Conservation (phyloP, 108 stramenopile species). For the Seminavis robusta region DNA sequence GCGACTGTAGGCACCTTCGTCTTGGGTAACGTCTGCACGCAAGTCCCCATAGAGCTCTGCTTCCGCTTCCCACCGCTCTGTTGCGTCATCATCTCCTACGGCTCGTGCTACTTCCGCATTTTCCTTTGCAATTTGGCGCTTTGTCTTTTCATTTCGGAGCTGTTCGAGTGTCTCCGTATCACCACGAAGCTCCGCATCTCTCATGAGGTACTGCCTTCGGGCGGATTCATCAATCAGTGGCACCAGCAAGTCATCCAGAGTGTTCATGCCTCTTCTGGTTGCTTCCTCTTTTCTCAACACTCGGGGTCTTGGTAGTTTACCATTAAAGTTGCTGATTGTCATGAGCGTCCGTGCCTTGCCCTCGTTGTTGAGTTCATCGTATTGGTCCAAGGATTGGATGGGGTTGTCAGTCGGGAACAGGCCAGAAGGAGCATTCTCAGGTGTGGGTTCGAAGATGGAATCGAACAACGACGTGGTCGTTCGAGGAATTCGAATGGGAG, state of each 20-base stretch:
- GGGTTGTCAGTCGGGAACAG: conserved; percentile 72
- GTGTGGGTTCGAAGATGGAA: conserved; percentile 17
- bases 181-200: conserved; percentile 59
- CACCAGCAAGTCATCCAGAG: conserved; percentile 73
- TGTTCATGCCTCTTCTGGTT: conserved; percentile 4
- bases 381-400: conserved; percentile 60
- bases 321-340: conserved; percentile 64
- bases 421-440: conserved; percentile 3
- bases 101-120: conserved; percentile 45
- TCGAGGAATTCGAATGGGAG: conserved; percentile 57
- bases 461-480: conserved; percentile 50
- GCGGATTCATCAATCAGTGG: conserved; percentile 82
- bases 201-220: conserved; percentile 65
- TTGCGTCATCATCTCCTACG: conserved; percentile 52
- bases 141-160: conserved; percentile 55
- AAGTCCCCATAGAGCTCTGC: conserved; percentile 66
- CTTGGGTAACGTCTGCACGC: conserved; percentile 85
- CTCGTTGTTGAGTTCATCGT: conserved; percentile 50
- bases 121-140: conserved; percentile 63
- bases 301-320: conserved; percentile 64
- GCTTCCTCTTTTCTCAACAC: conserved; percentile 24
- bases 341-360: conserved; percentile 74
- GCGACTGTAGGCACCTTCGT: conserved; percentile 67
- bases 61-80: conserved; percentile 55
- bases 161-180: conserved; percentile 52